phyloP scores from a whole-genome alignment of 345 rosid genomes.

The Citrus glauca region DNA sequence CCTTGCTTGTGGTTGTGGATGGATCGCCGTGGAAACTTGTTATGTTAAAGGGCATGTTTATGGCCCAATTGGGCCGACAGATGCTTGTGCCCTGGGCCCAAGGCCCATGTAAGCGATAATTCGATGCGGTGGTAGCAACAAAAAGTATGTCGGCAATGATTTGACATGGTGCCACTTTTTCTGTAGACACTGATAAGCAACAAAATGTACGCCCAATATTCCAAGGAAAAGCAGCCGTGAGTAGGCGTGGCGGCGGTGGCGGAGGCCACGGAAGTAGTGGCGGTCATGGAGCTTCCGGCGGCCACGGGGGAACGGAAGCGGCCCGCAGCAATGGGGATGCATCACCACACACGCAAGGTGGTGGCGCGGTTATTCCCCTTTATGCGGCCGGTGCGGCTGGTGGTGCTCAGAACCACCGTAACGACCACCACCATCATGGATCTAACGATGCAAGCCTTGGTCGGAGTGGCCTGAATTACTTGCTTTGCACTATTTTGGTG shows the following conservation, averaged over 20 bases:
- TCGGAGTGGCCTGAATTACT: neutral
- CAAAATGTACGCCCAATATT: neutral
- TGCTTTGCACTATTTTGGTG: neutral
- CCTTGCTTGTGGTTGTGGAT: neutral
- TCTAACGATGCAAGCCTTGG: neutral
- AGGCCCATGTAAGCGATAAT: neutral
- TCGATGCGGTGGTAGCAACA: neutral
- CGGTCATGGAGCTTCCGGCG: neutral
- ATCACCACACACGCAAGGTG: constrained; percentile 1
- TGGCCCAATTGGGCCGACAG: neutral
- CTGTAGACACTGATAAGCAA: neutral
- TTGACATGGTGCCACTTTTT: too few relatives aligned
- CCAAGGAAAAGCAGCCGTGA: constrained; percentile 1
- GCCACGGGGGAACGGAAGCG: constrained; percentile 1
- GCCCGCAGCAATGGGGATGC: neutral
- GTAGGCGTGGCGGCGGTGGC: constrained; percentile 15
- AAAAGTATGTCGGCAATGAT: neutral
- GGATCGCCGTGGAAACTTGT: neutral
- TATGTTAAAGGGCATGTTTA: neutral
- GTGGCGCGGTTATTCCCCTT: constrained; percentile 12
- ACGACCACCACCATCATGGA: neutral
- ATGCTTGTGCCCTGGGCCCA: neutral
- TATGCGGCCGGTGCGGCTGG: constrained; percentile 23
- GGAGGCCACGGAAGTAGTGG: constrained; percentile 4
- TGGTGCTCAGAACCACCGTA: neutral